These are phyloP conservation scores for Coemansia sp. DNA, from an alignment of 192 early-diverging fungal species.

Conservation along the genomic window DNA sequence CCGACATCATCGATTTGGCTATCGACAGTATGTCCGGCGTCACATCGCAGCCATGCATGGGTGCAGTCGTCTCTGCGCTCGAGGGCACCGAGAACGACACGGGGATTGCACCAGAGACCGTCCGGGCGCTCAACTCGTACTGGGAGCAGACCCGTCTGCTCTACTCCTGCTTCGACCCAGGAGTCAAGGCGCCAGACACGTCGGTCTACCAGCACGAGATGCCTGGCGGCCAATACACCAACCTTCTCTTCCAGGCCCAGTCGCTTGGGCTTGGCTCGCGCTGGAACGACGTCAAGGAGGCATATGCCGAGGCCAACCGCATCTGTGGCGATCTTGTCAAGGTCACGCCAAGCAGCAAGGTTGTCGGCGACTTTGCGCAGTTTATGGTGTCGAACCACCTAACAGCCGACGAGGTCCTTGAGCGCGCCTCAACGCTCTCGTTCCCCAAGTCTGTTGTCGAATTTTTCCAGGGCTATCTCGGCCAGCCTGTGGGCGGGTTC, in stretches of 20 bases:
- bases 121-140: slow-evolving; percentile 86
- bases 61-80: slow-evolving; percentile 84
- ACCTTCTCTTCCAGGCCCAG: slow-evolving; percentile 96
- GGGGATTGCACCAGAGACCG: slow-evolving; percentile 77
- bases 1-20: slow-evolving; percentile 91
- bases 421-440: slow-evolving; percentile 74
- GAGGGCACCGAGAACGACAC: slow-evolving; percentile 80
- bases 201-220: slow-evolving; percentile 96
- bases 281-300: slow-evolving; percentile 93
- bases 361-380: slow-evolving; percentile 97
- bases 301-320: slow-evolving; percentile 86
- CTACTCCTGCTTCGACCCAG: slow-evolving; percentile 96
- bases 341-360: slow-evolving; percentile 97
- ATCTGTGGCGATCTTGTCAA: slow-evolving; percentile 96
- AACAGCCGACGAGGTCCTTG: slow-evolving; percentile 69
- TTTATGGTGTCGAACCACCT: slow-evolving; percentile 95
- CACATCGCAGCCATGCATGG: slow-evolving; percentile 97
- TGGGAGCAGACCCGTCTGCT: slow-evolving; percentile 95
- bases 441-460: slow-evolving; percentile 95
- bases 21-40: slow-evolving; percentile 94
- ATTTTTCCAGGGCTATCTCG: slow-evolving; percentile 96
- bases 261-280: slow-evolving; percentile 88
- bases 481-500: slow-evolving; percentile 94
- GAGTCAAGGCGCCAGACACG: slow-evolving; percentile 84
- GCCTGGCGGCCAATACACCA: slow-evolving; percentile 98